Evolutionary conservation across 2,329 filamentous ascomycete genomes (phyloP), one percentile per base, ranked within the genome.

Genomic region (Helminthosporium solani): DNA sequence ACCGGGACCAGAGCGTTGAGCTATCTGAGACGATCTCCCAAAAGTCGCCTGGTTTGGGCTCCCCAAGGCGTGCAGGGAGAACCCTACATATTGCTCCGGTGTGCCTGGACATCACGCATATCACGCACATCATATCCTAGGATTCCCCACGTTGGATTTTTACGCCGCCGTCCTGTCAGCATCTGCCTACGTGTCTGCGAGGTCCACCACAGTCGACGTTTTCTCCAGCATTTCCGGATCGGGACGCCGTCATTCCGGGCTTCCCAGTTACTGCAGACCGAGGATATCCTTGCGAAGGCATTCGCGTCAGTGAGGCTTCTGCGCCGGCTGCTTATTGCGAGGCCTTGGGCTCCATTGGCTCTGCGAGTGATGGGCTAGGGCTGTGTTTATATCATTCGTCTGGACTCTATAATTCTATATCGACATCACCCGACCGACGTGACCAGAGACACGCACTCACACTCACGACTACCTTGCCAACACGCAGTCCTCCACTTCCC

Each of bases 161-260:
- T 58, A 53, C 49, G 57, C 57, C 53, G 53, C 50, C 52, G 52
- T 56, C 56, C 60, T 63, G 57, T 62, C 61, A 63, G 43, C 52
- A 52, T 50, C 49, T 54, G 53, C 55, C 62, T 59, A 61, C 58
- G 63, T 64, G 57, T 59, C 57, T 63, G 53, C 53, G 56, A 53
- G 55, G 43, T 46, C 58, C 59, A 58, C 62, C 42, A 40, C 12
- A 50, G 49, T 54, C 58, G 52, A 49, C 57, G 45, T 57, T 49
- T 61, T 63, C 64, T 63, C 57, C 57, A 64, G 44, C 60, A 67
- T 66, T 68, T 63, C 67, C 63, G 50, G 47, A 65, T 67, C 64
- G 63, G 66, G 67, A 62, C 53, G 52, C 54, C 52, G 50, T 44
- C 52, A 16, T 60, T 62, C 64, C 67, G 58, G 61, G 52, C 56